Evolutionary conservation across 164 flowering plant genomes (phyloP), one percentile per base, ranked within the genome.

Genomic region (Platanus orientalis): DNA sequence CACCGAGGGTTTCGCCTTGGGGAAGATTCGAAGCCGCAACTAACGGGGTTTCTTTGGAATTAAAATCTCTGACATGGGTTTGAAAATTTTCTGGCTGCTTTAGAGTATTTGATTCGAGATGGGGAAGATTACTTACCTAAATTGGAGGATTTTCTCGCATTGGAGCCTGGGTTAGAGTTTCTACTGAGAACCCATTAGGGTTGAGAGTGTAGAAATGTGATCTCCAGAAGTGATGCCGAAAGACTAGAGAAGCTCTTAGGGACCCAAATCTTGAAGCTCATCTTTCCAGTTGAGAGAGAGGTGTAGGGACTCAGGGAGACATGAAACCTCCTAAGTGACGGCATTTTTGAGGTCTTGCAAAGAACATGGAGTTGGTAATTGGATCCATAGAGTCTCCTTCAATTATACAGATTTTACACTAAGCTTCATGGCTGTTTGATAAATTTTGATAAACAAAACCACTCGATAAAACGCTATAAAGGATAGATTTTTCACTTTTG

Each of bases 141-240:
- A 59, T 25, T 50, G 19, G 49, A 26, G 52, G 5, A 13, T 17
- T 26, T 28, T 25, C 56, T 19, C 13, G 47, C 17, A 14, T 50
- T 25, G 39, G 55, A 28, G 26, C 50, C 16, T 42, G 58, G 52
- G 32, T 50, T 62, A 23, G 42, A 48, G 65, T 27, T 40, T 14
- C 20, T 21, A 28, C 54, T n/a, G 44, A 57, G n/a, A 57, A 63
- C 17, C 25, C 66, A 12, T 34, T 53, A 16, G 79, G 73, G 51
- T 70, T 61, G 21, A 60, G 51, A 54, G 92, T 61, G 73, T 72
- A 88, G 69, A 66, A 87, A 90, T 47, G 17, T 85, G 83, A 65
- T 90, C 96, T 9, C 94, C 89, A 11, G 87, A 68, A 47, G 82
- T 69, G 61, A 87, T 50, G 20, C 92, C 92, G 36, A 84, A 71